A percentile compares a stretch with the other conserved stretches of the same genome.
These are phyloP conservation scores for Bathelium albidoporum DNA, from an alignment of 495 filamentous ascomycete genomes.

Conservation along the genomic window DNA sequence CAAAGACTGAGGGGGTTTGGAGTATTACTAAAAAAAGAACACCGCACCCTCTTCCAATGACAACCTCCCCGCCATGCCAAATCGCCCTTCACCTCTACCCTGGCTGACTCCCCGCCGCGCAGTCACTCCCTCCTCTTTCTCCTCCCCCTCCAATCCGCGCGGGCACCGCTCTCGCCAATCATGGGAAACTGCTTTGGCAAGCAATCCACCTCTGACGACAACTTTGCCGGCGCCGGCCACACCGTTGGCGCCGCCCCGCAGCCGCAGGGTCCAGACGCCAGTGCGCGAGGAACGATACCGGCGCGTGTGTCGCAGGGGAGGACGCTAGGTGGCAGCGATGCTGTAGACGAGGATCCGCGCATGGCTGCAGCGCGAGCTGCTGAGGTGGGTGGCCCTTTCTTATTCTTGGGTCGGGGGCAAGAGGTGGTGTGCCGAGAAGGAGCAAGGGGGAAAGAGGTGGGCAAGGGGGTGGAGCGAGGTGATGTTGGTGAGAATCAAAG, in stretches of 20 bases:
- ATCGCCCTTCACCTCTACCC: too few species aligned
- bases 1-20: too few species aligned
- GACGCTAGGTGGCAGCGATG: conserved; percentile 11
- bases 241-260: conserved; percentile 13
- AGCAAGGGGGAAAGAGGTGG: background rate
- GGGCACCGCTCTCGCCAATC: background rate
- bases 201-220: conserved; percentile 13
- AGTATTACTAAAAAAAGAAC: too few species aligned
- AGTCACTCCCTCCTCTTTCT: background rate
- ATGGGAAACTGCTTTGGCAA: conserved; percentile 25
- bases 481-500: too few species aligned
- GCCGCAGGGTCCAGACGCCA: conserved; percentile 10
- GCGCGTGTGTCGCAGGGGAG: conserved; percentile 13
- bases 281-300: conserved; percentile 10
- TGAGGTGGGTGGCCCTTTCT: conserved; percentile 20
- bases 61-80: too few species aligned
- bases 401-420: background rate
- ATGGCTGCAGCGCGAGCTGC: conserved; percentile 21
- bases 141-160: too few species aligned
- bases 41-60: too few species aligned
- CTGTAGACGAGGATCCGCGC: conserved; percentile 11
- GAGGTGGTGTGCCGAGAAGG: background rate
- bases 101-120: too few species aligned
- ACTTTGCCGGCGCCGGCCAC: conserved; percentile 20
- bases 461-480: background rate